Conservation (phyloP, 2,329 filamentous ascomycete species). For the Trichoderma sp. region DNA sequence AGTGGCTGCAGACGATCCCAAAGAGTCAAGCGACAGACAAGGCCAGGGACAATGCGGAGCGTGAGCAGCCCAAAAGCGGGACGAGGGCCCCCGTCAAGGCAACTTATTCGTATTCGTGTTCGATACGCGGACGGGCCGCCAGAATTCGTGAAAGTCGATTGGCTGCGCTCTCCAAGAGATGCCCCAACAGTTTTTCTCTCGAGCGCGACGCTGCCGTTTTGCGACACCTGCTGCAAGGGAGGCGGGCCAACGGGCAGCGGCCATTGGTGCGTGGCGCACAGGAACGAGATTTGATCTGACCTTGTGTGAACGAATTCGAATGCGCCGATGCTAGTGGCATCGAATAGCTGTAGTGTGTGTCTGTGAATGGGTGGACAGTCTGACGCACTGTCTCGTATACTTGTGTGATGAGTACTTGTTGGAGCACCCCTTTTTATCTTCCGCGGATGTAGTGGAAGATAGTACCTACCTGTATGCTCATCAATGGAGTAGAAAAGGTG, state of each 20-base stretch:
- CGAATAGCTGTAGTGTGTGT: background rate
- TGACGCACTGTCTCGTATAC: conserved; percentile 6
- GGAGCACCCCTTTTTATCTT: background rate
- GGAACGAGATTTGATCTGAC: conserved; percentile 17
- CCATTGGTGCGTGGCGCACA: background rate
- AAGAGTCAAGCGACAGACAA: background rate
- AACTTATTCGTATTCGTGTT: conserved; percentile 31
- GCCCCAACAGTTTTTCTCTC: conserved; percentile 1
- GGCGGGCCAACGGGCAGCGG: background rate
- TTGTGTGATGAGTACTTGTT: background rate
- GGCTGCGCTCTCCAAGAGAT: background rate
- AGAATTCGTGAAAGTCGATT: conserved; percentile 9
- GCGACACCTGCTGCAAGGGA: conserved; percentile 20
- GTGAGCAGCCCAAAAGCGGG: background rate
- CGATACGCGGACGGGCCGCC: conserved; percentile 9
- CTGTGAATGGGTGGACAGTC: background rate
- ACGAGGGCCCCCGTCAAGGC: background rate
- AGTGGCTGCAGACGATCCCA: background rate
- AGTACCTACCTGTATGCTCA: background rate
- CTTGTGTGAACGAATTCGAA: conserved; percentile 7
- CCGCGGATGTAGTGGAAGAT: background rate
- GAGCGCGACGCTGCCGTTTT: background rate
- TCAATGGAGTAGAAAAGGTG: background rate
- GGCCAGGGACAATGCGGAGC: conserved; percentile 1
- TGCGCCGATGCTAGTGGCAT: conserved; percentile 6